Evolutionary conservation across 1,284 basidiomycete species (phyloP).

Genomic region (Phlebopus sp.): DNA sequence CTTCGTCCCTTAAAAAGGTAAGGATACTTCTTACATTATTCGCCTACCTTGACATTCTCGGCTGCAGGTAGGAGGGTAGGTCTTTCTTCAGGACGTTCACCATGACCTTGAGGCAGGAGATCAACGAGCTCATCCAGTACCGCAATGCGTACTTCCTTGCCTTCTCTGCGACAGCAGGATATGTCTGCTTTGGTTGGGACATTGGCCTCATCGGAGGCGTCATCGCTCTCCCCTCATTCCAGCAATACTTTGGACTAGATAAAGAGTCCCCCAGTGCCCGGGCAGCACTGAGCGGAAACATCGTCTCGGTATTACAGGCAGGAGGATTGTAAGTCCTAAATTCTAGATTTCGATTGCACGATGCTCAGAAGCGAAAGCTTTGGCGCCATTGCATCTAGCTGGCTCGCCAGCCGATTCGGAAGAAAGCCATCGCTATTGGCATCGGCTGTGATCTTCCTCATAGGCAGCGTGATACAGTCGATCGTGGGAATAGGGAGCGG

Average conservation of each 20-base stretch:
- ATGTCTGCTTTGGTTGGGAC: constrained; percentile 39
- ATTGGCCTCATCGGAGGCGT: constrained; percentile 53
- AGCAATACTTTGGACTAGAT: constrained; percentile 45
- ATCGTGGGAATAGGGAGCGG: constrained; percentile 44
- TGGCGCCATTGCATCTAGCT: constrained; percentile 43
- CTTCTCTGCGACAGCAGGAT: constrained; percentile 46
- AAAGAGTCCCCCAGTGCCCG: constrained; percentile 32
- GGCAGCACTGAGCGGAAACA: constrained; percentile 47
- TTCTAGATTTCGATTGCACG: background rate
- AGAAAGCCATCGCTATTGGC: constrained; percentile 48
- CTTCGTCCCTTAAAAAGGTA: too few species aligned
- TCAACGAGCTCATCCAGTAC: constrained; percentile 32
- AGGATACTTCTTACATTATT: too few species aligned
- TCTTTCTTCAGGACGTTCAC: background rate
- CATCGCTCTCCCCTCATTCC: constrained; percentile 44
- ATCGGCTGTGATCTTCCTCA: constrained; percentile 51
- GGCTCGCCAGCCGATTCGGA: constrained; percentile 42
- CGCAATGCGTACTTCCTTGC: constrained; percentile 49
- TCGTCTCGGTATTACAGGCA: constrained; percentile 57
- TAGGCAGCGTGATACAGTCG: constrained; percentile 53
- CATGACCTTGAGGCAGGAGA: constrained; percentile 26
- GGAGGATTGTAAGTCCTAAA: constrained; percentile 51
- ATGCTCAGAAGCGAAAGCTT: constrained; percentile 32
- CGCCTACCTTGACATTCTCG: too few species aligned
- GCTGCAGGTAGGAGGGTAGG: too few species aligned